Conservation (phyloP, 1,139 yeast species). For the Pneumocystis canis region DNA sequence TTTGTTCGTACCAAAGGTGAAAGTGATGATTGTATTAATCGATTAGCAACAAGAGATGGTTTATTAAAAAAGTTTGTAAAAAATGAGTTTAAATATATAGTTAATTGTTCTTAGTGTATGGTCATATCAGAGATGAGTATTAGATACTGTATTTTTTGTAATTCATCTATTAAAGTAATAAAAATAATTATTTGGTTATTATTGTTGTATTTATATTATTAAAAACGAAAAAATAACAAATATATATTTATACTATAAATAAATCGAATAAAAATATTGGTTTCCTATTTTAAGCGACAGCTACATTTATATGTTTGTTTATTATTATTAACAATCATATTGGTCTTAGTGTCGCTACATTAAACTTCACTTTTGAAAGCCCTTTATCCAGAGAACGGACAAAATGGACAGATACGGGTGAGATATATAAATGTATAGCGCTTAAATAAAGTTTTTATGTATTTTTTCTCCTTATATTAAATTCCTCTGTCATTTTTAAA, state of each 20-base stretch:
- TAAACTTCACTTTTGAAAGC: background rate
- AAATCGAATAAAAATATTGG: too few relatives aligned
- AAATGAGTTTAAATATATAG: background rate
- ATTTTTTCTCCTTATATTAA: background rate
- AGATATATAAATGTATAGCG: background rate
- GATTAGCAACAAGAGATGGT: conserved; percentile 99
- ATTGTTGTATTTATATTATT: too few relatives aligned
- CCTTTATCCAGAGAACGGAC: background rate
- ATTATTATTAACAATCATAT: background rate
- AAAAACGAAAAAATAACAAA: background rate
- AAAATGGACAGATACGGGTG: background rate
- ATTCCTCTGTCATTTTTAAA: too few relatives aligned
- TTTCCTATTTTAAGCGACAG: background rate
- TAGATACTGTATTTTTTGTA: background rate
- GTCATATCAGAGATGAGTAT: background rate
- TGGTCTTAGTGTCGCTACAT: background rate
- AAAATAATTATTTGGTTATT: too few relatives aligned
- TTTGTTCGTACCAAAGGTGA: conserved; percentile 85
- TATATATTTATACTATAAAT: too few relatives aligned
- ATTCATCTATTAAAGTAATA: background rate
- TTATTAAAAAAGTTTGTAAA: conserved; percentile 53
- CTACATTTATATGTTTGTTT: background rate
- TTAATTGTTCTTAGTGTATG: background rate
- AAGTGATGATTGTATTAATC: conserved; percentile 98
- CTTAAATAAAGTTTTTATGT: background rate